phyloP scores from a whole-genome alignment of 2,329 filamentous ascomycete species.

The Penicillium sp. region DNA sequence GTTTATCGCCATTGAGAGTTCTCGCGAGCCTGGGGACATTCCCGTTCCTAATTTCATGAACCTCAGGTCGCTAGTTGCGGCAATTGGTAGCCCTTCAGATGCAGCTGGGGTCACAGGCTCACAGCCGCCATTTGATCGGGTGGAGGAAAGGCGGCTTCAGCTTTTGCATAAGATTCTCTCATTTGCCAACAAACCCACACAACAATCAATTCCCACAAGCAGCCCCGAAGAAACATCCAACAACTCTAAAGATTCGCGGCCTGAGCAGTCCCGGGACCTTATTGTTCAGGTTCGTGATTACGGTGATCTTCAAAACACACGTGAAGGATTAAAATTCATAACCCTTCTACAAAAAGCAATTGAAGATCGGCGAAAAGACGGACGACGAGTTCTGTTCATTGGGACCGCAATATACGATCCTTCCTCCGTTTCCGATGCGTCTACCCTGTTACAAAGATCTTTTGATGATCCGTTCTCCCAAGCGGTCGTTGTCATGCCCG shows the following conservation, averaged over 20 bases:
- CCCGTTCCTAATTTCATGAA: constrained; percentile 38
- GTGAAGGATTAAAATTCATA: constrained; percentile 72
- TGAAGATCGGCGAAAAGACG: constrained; percentile 72
- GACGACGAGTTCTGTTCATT: constrained; percentile 74
- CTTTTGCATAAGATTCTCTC: constrained; percentile 43
- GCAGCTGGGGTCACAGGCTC: constrained; percentile 24
- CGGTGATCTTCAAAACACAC: constrained; percentile 72
- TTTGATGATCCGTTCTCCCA: constrained; percentile 54
- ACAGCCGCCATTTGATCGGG: constrained; percentile 25
- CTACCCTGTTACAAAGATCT: constrained; percentile 54
- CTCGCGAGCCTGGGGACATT: constrained; percentile 38
- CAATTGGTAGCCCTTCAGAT: constrained; percentile 36
- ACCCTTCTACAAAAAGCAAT: constrained; percentile 72
- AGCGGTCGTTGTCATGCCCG: constrained; percentile 60
- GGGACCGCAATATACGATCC: constrained; percentile 70
- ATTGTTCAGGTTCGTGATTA: constrained; percentile 83
- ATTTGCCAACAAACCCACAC: constrained; percentile 25
- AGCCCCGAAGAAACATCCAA: constrained; percentile 17
- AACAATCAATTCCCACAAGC: constrained; percentile 2
- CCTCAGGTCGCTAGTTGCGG: constrained; percentile 39
- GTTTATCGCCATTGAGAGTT: constrained; percentile 42
- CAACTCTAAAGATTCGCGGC: constrained; percentile 19
- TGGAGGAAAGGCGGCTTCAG: constrained; percentile 39
- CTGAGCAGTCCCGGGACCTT: constrained; percentile 48
- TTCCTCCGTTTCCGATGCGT: constrained; percentile 45